Base-by-base conservation (phyloP, 2,329 filamentous ascomycete species). In the Talaromyces amestolkiae region DNA sequence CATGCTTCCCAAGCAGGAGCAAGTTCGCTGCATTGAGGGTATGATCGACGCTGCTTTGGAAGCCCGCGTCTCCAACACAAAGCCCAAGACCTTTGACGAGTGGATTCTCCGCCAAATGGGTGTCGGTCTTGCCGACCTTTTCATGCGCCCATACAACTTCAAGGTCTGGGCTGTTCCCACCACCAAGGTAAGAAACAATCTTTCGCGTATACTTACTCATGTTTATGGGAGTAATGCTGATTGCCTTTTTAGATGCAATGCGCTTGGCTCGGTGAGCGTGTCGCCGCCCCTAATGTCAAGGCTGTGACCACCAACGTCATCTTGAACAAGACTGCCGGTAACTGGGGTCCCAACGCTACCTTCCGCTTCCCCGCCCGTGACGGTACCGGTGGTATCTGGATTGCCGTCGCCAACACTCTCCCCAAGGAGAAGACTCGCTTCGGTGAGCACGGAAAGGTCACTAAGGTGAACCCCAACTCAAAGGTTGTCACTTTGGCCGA, bases 91-190 rank as follows among this genome's bases (percentile, higher is more conserved):
- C 83, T 99, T 99, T 74, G 95, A 99, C 76, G 93, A 99, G 84
- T 98, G 93, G 93, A 98, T 98, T 76, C 79, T 98, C 73, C 89
- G 95, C 75, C 96, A 91, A 84, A 93, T 91, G 83, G 95, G 95
- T 74, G 83, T 87, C 73, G 94, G 94, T 73, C 86, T 99, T 75
- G 94, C 93, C 71, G 89, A 99, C 79, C 86, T 94, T 73, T 99
- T 99, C 87, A 99, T 99, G 95, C 87, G 95, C 74, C 95, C 95
- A 63, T 99, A 99, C 87, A 99, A 99, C 88, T 99, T 90, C 89
- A 99, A 99, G 85, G 95, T 99, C 78, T 99, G 95, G 95, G 95
- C 95, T 69, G 94, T 98, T 73, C 95, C 95, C 66, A 97, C 94
- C 65, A 97, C 91, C 72, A 96, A 96, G 89, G 92, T 96, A 85